Evolutionary conservation across 2,329 filamentous ascomycete species (phyloP), one percentile per base, ranked within the genome.

Genomic region (Epichloe glyceriae): DNA sequence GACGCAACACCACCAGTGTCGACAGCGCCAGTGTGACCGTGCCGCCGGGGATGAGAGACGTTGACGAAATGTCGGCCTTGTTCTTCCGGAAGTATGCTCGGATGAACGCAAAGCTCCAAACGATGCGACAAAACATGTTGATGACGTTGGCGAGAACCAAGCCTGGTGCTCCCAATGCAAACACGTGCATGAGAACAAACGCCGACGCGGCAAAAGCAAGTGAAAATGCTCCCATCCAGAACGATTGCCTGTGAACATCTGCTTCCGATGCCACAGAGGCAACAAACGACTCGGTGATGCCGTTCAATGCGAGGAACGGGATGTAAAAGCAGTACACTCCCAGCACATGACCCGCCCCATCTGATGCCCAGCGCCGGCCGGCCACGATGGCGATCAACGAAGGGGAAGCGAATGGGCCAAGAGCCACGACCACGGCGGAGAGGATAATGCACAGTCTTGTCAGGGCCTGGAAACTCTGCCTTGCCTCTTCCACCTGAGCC

Each of bases 311-410:
- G 4, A 97, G 76, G 26, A 97, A 81, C 0, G 93, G 93, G 53
- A 98, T 87, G 69, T 95, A 97, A 66, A 88, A 89, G 70, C 88
- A 90, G 67, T 96, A 98, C 0, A 76, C 77, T 0, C 83, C 81
- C 6, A 98, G 75, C 3, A 93, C 83, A 8, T 75, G 67, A 5
- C 83, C 83, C 1, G 90, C 88, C 42, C 85, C 85, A 0, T 84
- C 82, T 3, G 73, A 74, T 0, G 80, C 74, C 93, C 93, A 98
- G 51, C 76, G 78, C 0, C 75, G 71, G 1, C 91, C 90, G 0
- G 90, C 87, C 1, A 97, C 72, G 5, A 95, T 68, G 19, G 78
- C 74, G 0, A 97, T 78, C 0, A 91, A 74, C 0, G 85, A 70
- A 0, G 88, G 85, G 0, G 90, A 85, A 14, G 88, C 75, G 11